Evolutionary conservation across 345 rosid genomes (phyloP).

Genomic region (Eutrema heterophyllum): DNA sequence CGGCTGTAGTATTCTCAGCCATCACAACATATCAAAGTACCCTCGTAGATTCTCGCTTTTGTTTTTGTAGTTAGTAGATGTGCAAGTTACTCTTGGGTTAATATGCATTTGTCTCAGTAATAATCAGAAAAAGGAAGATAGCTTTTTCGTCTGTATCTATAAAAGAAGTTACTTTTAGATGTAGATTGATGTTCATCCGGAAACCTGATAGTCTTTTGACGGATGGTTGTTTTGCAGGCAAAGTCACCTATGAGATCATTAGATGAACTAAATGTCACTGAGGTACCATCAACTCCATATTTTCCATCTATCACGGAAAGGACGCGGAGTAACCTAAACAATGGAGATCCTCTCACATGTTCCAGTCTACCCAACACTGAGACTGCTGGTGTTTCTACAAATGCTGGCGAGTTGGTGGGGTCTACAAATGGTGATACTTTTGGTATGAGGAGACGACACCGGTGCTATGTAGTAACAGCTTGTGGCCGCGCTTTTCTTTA

Average conservation of each 20-base stretch:
- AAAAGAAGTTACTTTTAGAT: neutral
- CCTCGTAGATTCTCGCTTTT: too few relatives aligned
- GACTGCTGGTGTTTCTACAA: constrained; percentile 23
- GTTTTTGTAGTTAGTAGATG: too few relatives aligned
- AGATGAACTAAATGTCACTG: constrained; percentile 66
- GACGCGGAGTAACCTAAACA: constrained; percentile 23
- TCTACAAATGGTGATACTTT: constrained; percentile 28
- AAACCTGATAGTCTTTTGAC: neutral
- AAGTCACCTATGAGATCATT: constrained; percentile 74
- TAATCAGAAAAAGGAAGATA: too few relatives aligned
- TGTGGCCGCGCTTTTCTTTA: constrained; percentile 79
- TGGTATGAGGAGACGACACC: constrained; percentile 58
- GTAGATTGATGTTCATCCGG: neutral
- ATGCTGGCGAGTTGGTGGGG: constrained; percentile 3
- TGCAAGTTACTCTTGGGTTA: too few relatives aligned
- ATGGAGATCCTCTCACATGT: constrained; percentile 26
- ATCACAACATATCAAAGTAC: too few relatives aligned
- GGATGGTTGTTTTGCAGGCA: constrained; percentile 46
- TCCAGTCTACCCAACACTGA: constrained; percentile 24
- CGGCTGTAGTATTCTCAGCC: too few relatives aligned
- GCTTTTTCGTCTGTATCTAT: neutral
- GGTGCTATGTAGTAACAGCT: constrained; percentile 64
- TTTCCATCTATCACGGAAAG: too few relatives aligned
- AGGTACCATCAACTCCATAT: constrained; percentile 57
- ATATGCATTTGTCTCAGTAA: neutral